Percentiles rank a stretch among this genome's conserved stretches.
phyloP scores from a whole-genome alignment of 768 basidiomycete genomes.

The Calocera cornea region DNA sequence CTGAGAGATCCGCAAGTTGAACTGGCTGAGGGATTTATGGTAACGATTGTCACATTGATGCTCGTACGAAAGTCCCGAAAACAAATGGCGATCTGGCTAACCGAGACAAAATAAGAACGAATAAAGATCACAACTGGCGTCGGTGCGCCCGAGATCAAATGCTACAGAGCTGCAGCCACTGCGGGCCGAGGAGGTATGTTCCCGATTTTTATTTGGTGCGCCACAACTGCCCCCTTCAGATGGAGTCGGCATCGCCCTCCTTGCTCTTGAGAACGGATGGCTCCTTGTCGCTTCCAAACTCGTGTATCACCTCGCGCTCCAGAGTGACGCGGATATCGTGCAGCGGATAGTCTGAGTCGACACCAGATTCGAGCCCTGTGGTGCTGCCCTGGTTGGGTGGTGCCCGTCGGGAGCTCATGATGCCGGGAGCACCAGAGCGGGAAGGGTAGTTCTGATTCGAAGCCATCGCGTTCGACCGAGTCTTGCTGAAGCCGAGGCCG shows the following conservation, averaged over 20 bases:
- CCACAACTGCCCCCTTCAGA: not conserved
- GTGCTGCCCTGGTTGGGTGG: not conserved
- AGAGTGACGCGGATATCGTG: not conserved
- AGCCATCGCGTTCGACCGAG: not conserved
- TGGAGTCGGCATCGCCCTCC: not conserved
- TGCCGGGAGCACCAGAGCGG: not conserved
- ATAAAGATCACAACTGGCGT: not conserved
- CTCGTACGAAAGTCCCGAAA: not conserved
- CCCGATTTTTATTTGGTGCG: too few relatives aligned
- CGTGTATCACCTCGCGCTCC: not conserved
- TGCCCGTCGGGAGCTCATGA: not conserved
- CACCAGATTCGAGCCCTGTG: not conserved
- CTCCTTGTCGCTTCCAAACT: constrained; percentile 4
- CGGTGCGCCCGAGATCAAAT: not conserved
- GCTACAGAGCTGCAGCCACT: not conserved
- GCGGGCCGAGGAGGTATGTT: not conserved
- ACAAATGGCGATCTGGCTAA: not conserved
- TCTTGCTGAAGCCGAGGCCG: not conserved
- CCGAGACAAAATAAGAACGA: not conserved
- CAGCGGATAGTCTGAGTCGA: not conserved
- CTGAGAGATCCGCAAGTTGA: too few relatives aligned
- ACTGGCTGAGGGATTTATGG: too few relatives aligned
- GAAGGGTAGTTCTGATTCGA: not conserved
- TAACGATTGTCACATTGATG: constrained; percentile 2
- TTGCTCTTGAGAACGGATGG: not conserved